Evolutionary conservation across 495 filamentous ascomycete genomes (phyloP).

Genomic region (Penicillium pancosmium): DNA sequence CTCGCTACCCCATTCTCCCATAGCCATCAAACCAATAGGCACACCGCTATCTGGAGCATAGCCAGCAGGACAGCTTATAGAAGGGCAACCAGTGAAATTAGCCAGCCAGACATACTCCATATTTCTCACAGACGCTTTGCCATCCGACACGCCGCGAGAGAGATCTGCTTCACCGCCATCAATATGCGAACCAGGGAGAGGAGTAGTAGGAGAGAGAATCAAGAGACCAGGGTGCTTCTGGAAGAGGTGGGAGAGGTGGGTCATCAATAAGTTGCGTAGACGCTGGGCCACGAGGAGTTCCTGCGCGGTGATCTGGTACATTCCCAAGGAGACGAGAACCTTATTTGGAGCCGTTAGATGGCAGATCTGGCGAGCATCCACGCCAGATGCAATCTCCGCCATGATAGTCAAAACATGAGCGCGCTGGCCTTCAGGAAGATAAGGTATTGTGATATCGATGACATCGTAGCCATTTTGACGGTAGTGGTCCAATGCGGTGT

Average conservation of each 20-base stretch:
- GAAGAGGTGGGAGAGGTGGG: conserved; percentile 76
- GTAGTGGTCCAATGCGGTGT: conserved; percentile 64
- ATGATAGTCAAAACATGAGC: conserved; percentile 85
- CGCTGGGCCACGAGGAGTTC: conserved; percentile 78
- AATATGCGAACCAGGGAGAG: conserved; percentile 75
- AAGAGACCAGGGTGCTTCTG: conserved; percentile 72
- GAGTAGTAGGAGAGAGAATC: conserved; percentile 78
- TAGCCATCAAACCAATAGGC: conserved; percentile 86
- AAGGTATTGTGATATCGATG: conserved; percentile 75
- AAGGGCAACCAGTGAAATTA: conserved; percentile 80
- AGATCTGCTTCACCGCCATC: conserved; percentile 52
- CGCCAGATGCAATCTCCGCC: conserved; percentile 57
- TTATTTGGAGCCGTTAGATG: conserved; percentile 71
- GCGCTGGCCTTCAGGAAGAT: conserved; percentile 70
- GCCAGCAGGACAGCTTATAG: conserved; percentile 77
- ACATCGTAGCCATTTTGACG: conserved; percentile 63
- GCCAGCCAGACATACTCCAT: conserved; percentile 92
- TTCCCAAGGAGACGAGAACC: conserved; percentile 66
- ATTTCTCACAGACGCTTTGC: conserved; percentile 67
- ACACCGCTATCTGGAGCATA: conserved; percentile 60
- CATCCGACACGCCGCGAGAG: conserved; percentile 70
- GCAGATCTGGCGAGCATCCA: conserved; percentile 40
- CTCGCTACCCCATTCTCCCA: conserved; percentile 87
- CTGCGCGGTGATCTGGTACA: conserved; percentile 59
- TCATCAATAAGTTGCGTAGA: conserved; percentile 77